Conservation (phyloP, 352 stramenopile genomes). For the Phytophthora pini region DNA sequence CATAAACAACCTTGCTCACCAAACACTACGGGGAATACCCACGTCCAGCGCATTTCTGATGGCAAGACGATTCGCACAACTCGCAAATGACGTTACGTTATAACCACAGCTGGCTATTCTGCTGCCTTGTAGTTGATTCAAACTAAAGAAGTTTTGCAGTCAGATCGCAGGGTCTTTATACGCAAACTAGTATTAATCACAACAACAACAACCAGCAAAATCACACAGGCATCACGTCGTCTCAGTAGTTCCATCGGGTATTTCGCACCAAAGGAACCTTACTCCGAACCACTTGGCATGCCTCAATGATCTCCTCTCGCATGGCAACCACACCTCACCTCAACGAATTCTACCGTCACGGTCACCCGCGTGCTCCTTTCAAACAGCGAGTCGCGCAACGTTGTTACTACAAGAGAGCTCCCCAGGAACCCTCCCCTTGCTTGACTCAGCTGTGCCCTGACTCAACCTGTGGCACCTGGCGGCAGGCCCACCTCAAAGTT, state of each 20-base stretch:
- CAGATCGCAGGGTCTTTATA: too few relatives aligned
- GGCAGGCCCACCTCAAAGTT: background rate
- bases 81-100: too few relatives aligned
- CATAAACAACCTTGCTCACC: too few relatives aligned
- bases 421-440: background rate
- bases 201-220: background rate
- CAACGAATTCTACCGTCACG: constrained; percentile 1
- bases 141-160: too few relatives aligned
- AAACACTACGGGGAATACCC: too few relatives aligned
- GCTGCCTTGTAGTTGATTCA: too few relatives aligned
- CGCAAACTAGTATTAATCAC: background rate
- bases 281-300: constrained; percentile 4
- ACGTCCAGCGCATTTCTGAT: background rate
- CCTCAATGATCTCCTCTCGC: constrained; percentile 1
- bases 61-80: background rate
- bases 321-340: constrained; percentile 5
- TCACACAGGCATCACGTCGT: background rate
- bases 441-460: constrained; percentile 1
- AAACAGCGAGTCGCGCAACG: background rate
- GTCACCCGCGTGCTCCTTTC: background rate
- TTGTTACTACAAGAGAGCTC: constrained; percentile 1
- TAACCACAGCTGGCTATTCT: too few relatives aligned
- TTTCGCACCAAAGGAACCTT: too few relatives aligned
- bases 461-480: constrained; percentile 4
- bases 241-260: background rate